phyloP scores from a whole-genome alignment of 306 rosid species.

The Inga oerstediana region DNA sequence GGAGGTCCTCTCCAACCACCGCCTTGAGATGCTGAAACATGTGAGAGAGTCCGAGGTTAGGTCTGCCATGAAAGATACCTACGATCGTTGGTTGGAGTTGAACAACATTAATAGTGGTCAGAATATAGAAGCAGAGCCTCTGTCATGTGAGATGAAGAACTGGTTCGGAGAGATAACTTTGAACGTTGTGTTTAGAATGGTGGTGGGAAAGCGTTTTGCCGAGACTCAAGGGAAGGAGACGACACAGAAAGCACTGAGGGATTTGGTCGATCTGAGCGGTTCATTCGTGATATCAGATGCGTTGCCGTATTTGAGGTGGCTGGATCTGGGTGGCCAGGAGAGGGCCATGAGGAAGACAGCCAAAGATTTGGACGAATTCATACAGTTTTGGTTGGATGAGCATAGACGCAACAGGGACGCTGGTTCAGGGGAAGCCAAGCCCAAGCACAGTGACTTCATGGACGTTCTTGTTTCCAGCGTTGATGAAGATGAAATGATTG shows the following conservation, averaged over 20 bases:
- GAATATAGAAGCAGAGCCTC: too few species aligned
- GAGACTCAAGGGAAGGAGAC: conserved; percentile 14
- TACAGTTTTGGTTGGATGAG: conserved; percentile 29
- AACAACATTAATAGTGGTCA: neutral
- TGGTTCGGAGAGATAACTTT: conserved; percentile 35
- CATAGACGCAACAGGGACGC: conserved; percentile 25
- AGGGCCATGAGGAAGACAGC: conserved; percentile 39
- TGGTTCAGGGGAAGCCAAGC: neutral
- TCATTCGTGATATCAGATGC: conserved; percentile 26
- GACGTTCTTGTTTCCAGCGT: conserved; percentile 31
- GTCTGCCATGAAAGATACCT: conserved; percentile 18
- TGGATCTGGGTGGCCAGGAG: conserved; percentile 45
- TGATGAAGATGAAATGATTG: neutral
- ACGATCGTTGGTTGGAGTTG: neutral
- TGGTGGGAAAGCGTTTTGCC: conserved; percentile 33
- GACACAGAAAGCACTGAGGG: neutral
- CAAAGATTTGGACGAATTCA: conserved; percentile 27
- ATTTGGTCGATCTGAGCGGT: neutral
- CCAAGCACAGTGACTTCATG: conserved; percentile 27
- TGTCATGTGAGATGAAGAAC: conserved; percentile 35
- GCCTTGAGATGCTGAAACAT: conserved; percentile 17
- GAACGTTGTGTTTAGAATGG: conserved; percentile 26
- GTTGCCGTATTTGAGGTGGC: conserved; percentile 46
- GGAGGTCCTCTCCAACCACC: conserved; percentile 19
- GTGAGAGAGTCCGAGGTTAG: conserved; percentile 33